Base-by-base conservation (phyloP, 371 early-diverging fungal genomes). In the Lichtheimia ornata region DNA sequence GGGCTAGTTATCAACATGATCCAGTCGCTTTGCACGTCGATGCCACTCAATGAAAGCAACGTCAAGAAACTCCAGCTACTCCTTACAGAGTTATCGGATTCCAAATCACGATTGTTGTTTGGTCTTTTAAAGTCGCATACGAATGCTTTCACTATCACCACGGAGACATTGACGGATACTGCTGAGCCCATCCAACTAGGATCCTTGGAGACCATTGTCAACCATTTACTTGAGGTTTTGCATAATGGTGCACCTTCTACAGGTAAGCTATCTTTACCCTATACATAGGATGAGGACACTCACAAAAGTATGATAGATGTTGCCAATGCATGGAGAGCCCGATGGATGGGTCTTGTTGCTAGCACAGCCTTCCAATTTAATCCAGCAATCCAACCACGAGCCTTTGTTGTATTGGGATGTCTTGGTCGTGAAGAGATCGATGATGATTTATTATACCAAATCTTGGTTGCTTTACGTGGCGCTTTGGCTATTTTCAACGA, bases 321-420 rank as follows among this genome's bases (percentile, higher is more conserved):
- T 45, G 88, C 89, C 1, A 91, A 90, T 68, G 84, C 81, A 13
- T 93, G 95, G 89, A 88, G 94, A 57, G 87, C 95, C 11, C 80
- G 95, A 52, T 96, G 95, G 95, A 92, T 95, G 85, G 87, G 93
- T 47, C 73, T 97, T 58, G 90, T 95, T 4, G 88, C 95, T 0
- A 90, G 92, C 50, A 91, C 92, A 18, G 94, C 96, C 0, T 97
- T 97, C 87, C 93, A 94, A 63, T 91, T 90, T 73, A 95, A 96
- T 65, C 94, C 92, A 9, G 93, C 94, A 0, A 85, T 95, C 35
- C 97, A 97, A 71, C 97, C 96, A 0, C 88, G 97, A 22, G 92
- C 96, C 0, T 97, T 97, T 78, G 91, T 96, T 15, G 88, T 91
- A 5, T 79, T 97, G 20, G 97, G 97, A 9, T 90, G 90, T 52